Evolutionary conservation across 2,329 filamentous ascomycete genomes (phyloP), one percentile per base, ranked within the genome.

Genomic region (Fusarium armeniacum): DNA sequence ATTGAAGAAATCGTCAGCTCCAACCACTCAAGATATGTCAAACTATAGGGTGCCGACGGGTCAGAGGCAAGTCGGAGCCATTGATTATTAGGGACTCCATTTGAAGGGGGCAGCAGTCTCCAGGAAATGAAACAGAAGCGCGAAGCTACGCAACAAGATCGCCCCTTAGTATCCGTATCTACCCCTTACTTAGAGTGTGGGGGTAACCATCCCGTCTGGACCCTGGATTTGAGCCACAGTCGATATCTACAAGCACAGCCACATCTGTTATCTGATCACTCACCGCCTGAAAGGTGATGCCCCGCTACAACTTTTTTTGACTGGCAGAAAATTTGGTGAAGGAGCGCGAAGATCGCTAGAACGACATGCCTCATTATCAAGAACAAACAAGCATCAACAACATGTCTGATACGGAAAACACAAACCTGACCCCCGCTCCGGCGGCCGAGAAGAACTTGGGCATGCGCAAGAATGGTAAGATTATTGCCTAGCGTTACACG

Each of bases 381-480:
- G 32, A 35, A 52, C 24, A 46, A 30, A 49, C 47, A 58, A 22
- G 20, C 47, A 63, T 32, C 36, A 61, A 58, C 53, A 80, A 41
- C 51, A 88, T 89, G 84, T 84, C 84, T 32, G 76, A 74, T 54
- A 71, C 73, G 64, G 58, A 77, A 73, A 71, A 65, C 45, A 72
- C 71, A 33, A 77, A 77, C 32, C 73, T 80, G 12, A 77, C 78
- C 58, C 75, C 79, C 50, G 75, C 76, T 28, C 75, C 77, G 26
- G 75, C 81, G 62, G 70, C 78, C 20, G 69, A 75, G 46, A 84
- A 84, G 73, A 76, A 76, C 58, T 82, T 81, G 80, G 93, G 90
- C 69, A 91, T 96, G 87, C 91, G 93, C 75, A 91, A 91, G 80
- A 97, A 97, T 83, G 93, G 93, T 95, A 83, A 35, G 6, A 26